Evolutionary conservation across 2,329 filamentous ascomycete genomes (phyloP).

Genomic region (Rhynchosporium graminicola): DNA sequence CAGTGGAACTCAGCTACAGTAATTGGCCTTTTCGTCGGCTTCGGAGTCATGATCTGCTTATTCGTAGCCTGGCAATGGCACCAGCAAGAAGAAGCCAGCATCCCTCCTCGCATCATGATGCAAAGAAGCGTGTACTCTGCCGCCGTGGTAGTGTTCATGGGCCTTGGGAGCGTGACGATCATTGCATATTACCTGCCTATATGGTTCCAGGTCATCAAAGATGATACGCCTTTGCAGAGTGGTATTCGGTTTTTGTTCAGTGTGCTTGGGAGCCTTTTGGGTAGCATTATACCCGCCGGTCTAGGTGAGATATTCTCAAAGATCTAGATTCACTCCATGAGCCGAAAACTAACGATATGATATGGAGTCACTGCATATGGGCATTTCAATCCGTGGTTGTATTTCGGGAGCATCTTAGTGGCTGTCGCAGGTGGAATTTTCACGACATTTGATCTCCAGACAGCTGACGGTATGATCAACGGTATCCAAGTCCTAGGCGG

Average conservation of each 20-base stretch:
- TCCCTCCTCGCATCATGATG: conserved; percentile 42
- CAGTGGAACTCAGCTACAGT: conserved; percentile 39
- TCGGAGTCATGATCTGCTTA: conserved; percentile 31
- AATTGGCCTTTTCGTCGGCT: conserved; percentile 40
- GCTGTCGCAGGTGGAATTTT: conserved; percentile 24
- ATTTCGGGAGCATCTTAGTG: conserved; percentile 19
- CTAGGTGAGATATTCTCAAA: conserved; percentile 23
- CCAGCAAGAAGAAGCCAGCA: conserved; percentile 42
- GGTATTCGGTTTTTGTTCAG: conserved; percentile 44
- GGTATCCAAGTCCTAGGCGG: conserved; percentile 54
- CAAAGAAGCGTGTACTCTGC: conserved; percentile 41
- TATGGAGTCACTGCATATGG: conserved; percentile 37
- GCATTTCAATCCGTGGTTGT: conserved; percentile 29
- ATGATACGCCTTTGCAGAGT: conserved; percentile 39
- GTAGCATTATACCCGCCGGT: conserved; percentile 36
- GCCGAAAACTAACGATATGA: background rate
- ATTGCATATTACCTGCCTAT: conserved; percentile 49
- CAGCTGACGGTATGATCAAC: conserved; percentile 24
- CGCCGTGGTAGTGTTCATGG: conserved; percentile 29
- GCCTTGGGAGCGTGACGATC: conserved; percentile 22
- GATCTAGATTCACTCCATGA: background rate
- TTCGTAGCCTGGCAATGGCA: conserved; percentile 40
- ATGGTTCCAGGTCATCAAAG: conserved; percentile 51
- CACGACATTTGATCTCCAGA: conserved; percentile 26
- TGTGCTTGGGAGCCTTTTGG: conserved; percentile 39